Conservation (phyloP, 768 basidiomycete species). For the Thelephora ganbajun region DNA sequence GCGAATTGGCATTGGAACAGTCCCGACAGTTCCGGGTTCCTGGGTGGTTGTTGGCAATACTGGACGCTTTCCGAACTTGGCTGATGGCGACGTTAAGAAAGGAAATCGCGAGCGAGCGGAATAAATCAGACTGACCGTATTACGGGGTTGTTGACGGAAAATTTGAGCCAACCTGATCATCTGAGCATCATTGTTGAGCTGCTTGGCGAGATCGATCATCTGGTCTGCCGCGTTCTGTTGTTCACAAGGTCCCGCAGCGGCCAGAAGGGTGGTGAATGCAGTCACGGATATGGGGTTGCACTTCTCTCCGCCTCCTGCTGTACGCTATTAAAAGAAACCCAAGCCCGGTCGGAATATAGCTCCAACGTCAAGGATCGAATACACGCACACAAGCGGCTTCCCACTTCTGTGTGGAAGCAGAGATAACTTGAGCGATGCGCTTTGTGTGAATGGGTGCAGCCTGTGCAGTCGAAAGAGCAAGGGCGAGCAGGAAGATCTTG, state of each 20-base stretch:
- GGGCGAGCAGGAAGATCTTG: constrained; percentile 10
- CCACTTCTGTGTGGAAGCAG: constrained; percentile 34
- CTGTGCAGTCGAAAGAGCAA: constrained; percentile 16
- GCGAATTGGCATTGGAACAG: constrained; percentile 47
- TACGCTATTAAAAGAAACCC: constrained; percentile 22
- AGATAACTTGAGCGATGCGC: constrained; percentile 35
- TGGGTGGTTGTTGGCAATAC: constrained; percentile 41
- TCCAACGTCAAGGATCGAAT: neutral
- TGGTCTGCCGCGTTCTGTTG: constrained; percentile 35
- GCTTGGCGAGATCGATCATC: constrained; percentile 37
- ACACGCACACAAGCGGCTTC: constrained; percentile 36
- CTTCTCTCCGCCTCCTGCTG: constrained; percentile 39
- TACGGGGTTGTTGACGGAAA: constrained; percentile 44
- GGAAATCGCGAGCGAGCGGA: neutral
- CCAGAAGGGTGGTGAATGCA: constrained; percentile 47
- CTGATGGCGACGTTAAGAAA: constrained; percentile 4
- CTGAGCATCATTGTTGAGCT: constrained; percentile 27
- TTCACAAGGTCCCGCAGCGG: constrained; percentile 24
- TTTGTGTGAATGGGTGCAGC: constrained; percentile 21
- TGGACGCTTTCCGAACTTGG: constrained; percentile 29
- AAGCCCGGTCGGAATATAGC: neutral
- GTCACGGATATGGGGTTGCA: constrained; percentile 45
- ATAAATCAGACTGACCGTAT: constrained; percentile 24
- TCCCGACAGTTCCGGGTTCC: constrained; percentile 37
- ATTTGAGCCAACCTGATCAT: constrained; percentile 41